These are phyloP conservation scores for Solanum pinnatisectum DNA, from an alignment of 257 asterid species.

Conservation along the genomic window DNA sequence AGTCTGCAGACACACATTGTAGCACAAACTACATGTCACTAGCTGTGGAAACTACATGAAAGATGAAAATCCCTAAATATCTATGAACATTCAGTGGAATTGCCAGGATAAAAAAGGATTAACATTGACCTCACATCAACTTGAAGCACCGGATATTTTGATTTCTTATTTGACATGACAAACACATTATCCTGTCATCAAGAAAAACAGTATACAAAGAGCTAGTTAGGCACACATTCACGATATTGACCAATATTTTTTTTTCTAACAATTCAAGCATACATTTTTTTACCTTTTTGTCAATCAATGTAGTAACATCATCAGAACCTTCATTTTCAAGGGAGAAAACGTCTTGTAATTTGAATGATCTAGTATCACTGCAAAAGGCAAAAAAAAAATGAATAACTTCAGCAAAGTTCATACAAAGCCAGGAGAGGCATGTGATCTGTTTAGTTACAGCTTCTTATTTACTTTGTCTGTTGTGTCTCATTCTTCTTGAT, in stretches of 20 bases:
- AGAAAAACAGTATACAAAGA: slow-evolving; percentile 1
- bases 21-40: neutral
- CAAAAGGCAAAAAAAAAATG: neutral
- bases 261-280: neutral
- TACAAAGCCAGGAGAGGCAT: neutral
- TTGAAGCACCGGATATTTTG: slow-evolving; percentile 92
- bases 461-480: slow-evolving; percentile 57
- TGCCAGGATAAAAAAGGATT: neutral
- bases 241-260: neutral
- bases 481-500: slow-evolving; percentile 68
- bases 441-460: neutral
- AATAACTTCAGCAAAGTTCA: neutral
- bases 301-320: slow-evolving; percentile 63
- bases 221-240: neutral
- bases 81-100: neutral
- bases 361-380: slow-evolving; percentile 70
- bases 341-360: slow-evolving; percentile 69
- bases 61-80: slow-evolving; percentile 3
- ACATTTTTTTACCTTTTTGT: slow-evolving; percentile 45
- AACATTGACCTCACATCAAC: slow-evolving; percentile 67
- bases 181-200: slow-evolving; percentile 68
- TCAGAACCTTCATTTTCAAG: slow-evolving; percentile 71
- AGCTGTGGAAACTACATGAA: neutral
- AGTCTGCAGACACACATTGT: slow-evolving; percentile 43
- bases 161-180: slow-evolving; percentile 90